Base-by-base conservation (phyloP, 352 stramenopile species). In the Phytopythium montanum region DNA sequence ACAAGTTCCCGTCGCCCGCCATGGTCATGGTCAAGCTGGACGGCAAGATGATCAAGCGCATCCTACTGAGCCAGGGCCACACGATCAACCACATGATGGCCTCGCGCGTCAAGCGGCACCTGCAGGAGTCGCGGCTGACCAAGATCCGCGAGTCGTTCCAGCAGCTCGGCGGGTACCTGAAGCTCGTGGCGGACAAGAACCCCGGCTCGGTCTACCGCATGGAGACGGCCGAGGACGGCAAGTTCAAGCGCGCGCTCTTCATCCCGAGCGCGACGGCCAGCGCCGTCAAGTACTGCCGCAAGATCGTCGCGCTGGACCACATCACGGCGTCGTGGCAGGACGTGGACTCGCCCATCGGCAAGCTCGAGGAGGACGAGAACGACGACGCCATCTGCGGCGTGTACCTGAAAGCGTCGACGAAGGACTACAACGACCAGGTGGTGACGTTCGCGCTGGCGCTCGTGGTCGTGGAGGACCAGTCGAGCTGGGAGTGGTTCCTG, bases 21-120 rank as follows among this genome's bases (percentile, higher is more conserved):
- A 72, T 88, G 31, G 69, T 74, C 39, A 86, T 87, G 75, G 71
- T 76, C 33, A 86, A 87, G 61, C 57, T 92, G n/a, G 79, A 92
- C 54, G 80, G 80, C 31, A 90, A 90, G 50, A 62, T 80, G 33
- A 90, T 92, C 59, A 78, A 80, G 66, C 74, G 80, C 19, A 86
- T 92, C 48, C 36, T 92, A 21, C 59, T 92, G 38, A 75, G 73
- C 38, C 80, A 80, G 18, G 82, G 82, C n/a, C 79, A 90, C 55
- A 78, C 79, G 10, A 81, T 92, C 45, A 91, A 92, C 58, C 77
- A 90, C 65, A 91, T 91, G 81, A 92, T 89, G 80, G 73, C 83
- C 54, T 92, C 83, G 28, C 73, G 83, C n/a, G 87, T 91, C 62
- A 90, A 90, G 61, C 60, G 81, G 29, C 77, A 87, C 55, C 68